phyloP scores from a whole-genome alignment of 805 yeast genomes.

The Yarrowia porcina region DNA sequence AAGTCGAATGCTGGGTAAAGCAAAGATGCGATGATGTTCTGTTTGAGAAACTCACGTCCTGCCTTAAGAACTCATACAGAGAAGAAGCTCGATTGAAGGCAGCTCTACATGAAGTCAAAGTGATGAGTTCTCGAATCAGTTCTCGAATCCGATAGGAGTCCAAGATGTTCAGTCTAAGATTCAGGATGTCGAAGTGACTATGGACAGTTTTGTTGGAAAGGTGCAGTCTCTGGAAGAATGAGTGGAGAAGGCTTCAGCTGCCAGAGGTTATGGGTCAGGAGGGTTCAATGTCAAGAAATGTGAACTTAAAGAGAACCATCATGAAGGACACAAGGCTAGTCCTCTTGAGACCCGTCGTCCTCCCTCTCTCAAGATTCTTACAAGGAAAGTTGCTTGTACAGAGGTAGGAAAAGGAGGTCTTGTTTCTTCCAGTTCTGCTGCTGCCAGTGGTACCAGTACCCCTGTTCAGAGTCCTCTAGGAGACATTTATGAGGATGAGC shows the following conservation, averaged over 20 bases:
- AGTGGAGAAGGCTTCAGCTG: neutral
- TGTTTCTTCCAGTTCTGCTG: neutral
- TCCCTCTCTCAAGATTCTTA: too few relatives aligned
- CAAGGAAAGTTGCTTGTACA: too few relatives aligned
- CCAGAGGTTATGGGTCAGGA: constrained; percentile 11
- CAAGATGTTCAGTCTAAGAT: constrained; percentile 57
- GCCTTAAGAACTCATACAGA: constrained; percentile 24
- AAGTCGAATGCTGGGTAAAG: neutral
- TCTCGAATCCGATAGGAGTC: too few relatives aligned
- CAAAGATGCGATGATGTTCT: constrained; percentile 10
- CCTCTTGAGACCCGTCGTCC: neutral
- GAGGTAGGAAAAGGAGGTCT: too few relatives aligned
- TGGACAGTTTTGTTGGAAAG: constrained; percentile 45
- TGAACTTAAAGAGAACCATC: neutral
- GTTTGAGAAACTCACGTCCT: constrained; percentile 17
- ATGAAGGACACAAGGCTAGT: neutral
- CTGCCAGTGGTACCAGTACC: neutral
- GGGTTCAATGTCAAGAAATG: neutral
- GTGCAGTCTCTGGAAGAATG: constrained; percentile 31
- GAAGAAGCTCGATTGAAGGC: constrained; percentile 16
- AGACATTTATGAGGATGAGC: constrained; percentile 1
- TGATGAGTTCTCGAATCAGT: constrained; percentile 42
- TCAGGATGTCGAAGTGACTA: constrained; percentile 63
- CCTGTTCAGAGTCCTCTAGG: neutral
- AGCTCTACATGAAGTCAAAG: constrained; percentile 31